These are phyloP conservation scores for Ceratocystis lukuohia DNA, from an alignment of 2,329 filamentous ascomycete species.

Conservation along the genomic window DNA sequence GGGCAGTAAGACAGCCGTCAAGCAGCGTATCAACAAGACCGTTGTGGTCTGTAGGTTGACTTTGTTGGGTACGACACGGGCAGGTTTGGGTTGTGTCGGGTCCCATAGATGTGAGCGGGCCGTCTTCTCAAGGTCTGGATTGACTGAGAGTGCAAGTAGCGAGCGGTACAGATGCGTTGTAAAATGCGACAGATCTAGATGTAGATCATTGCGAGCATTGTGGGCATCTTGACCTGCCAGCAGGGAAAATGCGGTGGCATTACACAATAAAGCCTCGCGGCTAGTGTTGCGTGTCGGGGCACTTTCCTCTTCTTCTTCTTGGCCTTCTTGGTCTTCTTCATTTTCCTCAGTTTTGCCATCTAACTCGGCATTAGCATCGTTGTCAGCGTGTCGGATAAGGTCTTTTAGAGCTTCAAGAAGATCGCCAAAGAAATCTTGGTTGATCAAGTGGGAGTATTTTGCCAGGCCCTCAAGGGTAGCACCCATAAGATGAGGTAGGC, in stretches of 20 bases:
- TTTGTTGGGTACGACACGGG: conserved; percentile 38
- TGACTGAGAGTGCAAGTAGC: conserved; percentile 62
- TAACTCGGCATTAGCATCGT: conserved; percentile 28
- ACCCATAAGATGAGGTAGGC: conserved; percentile 79
- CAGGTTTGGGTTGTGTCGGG: conserved; percentile 38
- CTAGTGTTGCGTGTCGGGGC: conserved; percentile 54
- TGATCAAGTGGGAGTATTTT: conserved; percentile 91
- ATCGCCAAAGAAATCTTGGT: conserved; percentile 97
- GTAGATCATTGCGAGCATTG: conserved; percentile 66
- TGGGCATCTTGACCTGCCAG: conserved; percentile 86
- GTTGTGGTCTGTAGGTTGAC: conserved; percentile 93
- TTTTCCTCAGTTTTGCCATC: conserved; percentile 29
- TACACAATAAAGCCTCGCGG: conserved; percentile 82
- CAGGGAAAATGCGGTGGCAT: conserved; percentile 91
- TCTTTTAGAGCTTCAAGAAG: conserved; percentile 89
- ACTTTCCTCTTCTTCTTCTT: conserved; percentile 35
- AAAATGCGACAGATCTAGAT: conserved; percentile 91
- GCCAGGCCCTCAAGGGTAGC: conserved; percentile 88
- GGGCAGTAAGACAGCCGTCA: conserved; percentile 70
- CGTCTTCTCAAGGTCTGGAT: conserved; percentile 75
- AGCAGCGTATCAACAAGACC: conserved; percentile 75
- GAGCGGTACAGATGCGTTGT: conserved; percentile 84
- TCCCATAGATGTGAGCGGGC: conserved; percentile 57
- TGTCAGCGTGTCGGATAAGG: conserved; percentile 63
- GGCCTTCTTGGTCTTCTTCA: conserved; percentile 32